Conservation (phyloP, 176 grass and related monocot species). For the Avena eriantha region DNA sequence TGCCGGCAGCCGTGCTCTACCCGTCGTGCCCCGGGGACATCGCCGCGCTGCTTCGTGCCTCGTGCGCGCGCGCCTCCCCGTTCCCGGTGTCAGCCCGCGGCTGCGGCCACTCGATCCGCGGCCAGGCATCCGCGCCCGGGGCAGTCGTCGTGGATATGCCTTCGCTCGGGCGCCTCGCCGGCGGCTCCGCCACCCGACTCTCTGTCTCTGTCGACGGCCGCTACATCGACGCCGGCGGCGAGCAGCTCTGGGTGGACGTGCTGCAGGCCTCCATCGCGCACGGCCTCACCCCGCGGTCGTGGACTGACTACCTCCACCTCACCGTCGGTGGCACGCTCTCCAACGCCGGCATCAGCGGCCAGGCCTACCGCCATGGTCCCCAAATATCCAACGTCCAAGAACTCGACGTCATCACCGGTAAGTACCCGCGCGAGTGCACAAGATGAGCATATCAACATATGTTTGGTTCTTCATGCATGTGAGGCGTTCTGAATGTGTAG, state of each 20-base stretch:
- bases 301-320: conserved; percentile 71
- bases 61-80: conserved; percentile 33
- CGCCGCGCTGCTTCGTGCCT: conserved; percentile 54
- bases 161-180: conserved; percentile 37
- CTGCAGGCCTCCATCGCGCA: conserved; percentile 50
- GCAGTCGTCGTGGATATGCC: conserved; percentile 72
- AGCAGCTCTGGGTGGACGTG: conserved; percentile 80
- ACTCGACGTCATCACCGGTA: conserved; percentile 76
- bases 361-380: conserved; percentile 60
- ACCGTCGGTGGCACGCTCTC: conserved; percentile 80
- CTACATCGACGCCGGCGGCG: conserved; percentile 73
- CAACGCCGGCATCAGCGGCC: conserved; percentile 75
- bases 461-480: not conserved
- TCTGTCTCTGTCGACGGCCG: conserved; percentile 7
- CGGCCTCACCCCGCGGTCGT: conserved; percentile 53
- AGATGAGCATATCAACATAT: not conserved
- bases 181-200: not conserved
- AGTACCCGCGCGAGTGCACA: not conserved
- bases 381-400: conserved; percentile 80
- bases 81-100: conserved; percentile 67
- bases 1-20: conserved; percentile 57
- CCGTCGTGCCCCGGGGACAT: conserved; percentile 63
- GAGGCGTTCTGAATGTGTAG: conserved; percentile 19
- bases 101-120: conserved; percentile 55
- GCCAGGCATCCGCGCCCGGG: conserved; percentile 52